These are phyloP conservation scores for Epichloe uncinata DNA, from an alignment of 2,329 filamentous ascomycete genomes.

Conservation along the genomic window DNA sequence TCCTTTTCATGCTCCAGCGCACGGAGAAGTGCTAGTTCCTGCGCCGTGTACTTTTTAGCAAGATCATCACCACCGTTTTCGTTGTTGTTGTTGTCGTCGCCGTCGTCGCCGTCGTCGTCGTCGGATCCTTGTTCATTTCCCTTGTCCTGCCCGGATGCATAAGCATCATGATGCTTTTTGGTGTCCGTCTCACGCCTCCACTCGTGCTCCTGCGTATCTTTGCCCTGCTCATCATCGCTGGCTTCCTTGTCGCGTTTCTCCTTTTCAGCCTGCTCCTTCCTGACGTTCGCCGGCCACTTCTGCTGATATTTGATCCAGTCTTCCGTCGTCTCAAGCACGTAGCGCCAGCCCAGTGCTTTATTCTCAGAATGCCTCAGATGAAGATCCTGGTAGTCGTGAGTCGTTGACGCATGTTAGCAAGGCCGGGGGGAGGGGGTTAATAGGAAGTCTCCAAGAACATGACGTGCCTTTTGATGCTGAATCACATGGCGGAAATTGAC, in stretches of 20 bases:
- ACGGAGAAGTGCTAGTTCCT: conserved; percentile 29
- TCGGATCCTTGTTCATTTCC: neutral
- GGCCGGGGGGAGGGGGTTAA: no score
- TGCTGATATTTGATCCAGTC: conserved; percentile 34
- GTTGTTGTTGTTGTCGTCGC: neutral
- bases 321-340: conserved; percentile 33
- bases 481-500: neutral
- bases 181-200: conserved; percentile 9
- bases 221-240: conserved; percentile 6
- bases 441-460: no score
- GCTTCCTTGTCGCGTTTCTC: neutral
- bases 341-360: conserved; percentile 33
- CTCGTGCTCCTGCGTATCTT: conserved; percentile 8
- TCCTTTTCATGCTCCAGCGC: conserved; percentile 30
- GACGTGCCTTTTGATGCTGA: neutral
- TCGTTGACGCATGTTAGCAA: neutral
- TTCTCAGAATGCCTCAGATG: conserved; percentile 29
- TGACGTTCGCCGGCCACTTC: conserved; percentile 32
- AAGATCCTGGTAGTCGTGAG: conserved; percentile 20
- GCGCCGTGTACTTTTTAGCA: conserved; percentile 18
- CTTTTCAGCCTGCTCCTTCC: conserved; percentile 11
- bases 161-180: conserved; percentile 12
- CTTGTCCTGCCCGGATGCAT: conserved; percentile 4
- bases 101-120: no score
- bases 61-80: conserved; percentile 6